A percentile compares a stretch with the other conserved stretches of the same genome.
Evolutionary conservation across 2,329 filamentous ascomycete genomes (phyloP).

Genomic region (Sporothrix phasma): DNA sequence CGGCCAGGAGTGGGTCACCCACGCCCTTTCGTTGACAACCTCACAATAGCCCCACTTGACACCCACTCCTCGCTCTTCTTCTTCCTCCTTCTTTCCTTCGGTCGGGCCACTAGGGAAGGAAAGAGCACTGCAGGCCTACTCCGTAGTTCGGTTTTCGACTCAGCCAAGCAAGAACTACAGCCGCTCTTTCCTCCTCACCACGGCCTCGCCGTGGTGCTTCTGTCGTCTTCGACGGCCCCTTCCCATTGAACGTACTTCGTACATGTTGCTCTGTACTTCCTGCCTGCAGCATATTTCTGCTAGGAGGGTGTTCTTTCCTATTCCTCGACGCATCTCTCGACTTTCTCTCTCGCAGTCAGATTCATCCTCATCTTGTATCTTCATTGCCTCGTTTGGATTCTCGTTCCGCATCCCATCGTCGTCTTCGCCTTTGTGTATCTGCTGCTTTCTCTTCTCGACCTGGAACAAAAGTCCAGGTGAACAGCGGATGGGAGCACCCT

Average conservation of each 20-base stretch:
- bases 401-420: not conserved
- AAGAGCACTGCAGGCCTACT: not conserved
- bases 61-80: not conserved
- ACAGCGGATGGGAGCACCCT: not conserved
- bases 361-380: not conserved
- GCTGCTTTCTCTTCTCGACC: not conserved
- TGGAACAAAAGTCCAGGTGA: not conserved
- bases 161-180: constrained; percentile 1
- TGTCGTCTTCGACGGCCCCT: not conserved
- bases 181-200: constrained; percentile 2
- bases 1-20: constrained; percentile 10
- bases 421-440: not conserved
- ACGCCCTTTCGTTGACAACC: constrained; percentile 18
- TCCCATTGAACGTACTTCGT: not conserved
- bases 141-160: not conserved
- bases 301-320: not conserved
- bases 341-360: not conserved
- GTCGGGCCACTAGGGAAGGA: not conserved
- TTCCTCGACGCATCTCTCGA: not conserved
- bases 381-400: not conserved
- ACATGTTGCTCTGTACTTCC: not conserved
- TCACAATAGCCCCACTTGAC: constrained; percentile 7
- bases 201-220: not conserved
- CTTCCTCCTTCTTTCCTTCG: constrained; percentile 10
- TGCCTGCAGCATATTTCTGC: not conserved